A percentile compares a stretch with the other conserved stretches of the same genome.
These are phyloP conservation scores for Phialophora chinensis DNA, from an alignment of 2,329 filamentous ascomycete species.

Conservation along the genomic window DNA sequence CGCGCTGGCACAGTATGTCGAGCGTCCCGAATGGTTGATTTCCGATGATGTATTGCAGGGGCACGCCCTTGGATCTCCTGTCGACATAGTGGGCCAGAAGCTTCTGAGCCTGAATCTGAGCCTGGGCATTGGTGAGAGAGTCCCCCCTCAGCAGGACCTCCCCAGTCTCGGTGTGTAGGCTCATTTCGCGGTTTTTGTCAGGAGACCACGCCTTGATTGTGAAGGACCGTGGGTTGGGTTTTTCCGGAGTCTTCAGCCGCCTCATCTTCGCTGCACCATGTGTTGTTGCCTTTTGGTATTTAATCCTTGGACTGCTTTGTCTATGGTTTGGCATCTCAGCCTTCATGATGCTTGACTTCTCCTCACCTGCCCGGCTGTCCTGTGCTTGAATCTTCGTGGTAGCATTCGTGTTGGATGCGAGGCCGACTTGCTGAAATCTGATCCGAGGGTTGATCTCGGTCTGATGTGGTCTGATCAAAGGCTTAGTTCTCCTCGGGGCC, in stretches of 20 bases:
- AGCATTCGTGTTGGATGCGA: not conserved
- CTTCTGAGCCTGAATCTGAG: conserved; percentile 3
- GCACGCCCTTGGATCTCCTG: conserved; percentile 66
- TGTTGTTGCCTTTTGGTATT: not conserved
- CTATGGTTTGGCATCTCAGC: not conserved
- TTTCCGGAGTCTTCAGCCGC: not conserved
- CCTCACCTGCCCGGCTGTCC: not conserved
- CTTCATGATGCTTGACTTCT: not conserved
- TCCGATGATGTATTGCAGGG: conserved; percentile 88
- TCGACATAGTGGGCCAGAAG: conserved; percentile 44
- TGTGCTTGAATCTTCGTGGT: not conserved
- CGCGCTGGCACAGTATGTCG: conserved; percentile 75
- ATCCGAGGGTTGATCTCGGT: not conserved
- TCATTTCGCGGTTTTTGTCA: not conserved
- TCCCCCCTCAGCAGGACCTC: not conserved
- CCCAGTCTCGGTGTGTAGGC: not conserved
- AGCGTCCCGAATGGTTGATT: conserved; percentile 85
- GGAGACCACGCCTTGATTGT: not conserved
- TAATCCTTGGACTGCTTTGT: not conserved
- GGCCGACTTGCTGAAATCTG: not conserved
- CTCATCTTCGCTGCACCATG: not conserved
- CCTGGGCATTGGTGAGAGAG: not conserved
- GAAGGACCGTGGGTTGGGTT: not conserved
- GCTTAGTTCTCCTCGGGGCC: not conserved
- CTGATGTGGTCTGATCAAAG: not conserved